Percentiles rank a stretch among this genome's conserved stretches.
Evolutionary conservation across 176 grass and related monocot genomes (phyloP).

Genomic region (Alloteropsis semialata): DNA sequence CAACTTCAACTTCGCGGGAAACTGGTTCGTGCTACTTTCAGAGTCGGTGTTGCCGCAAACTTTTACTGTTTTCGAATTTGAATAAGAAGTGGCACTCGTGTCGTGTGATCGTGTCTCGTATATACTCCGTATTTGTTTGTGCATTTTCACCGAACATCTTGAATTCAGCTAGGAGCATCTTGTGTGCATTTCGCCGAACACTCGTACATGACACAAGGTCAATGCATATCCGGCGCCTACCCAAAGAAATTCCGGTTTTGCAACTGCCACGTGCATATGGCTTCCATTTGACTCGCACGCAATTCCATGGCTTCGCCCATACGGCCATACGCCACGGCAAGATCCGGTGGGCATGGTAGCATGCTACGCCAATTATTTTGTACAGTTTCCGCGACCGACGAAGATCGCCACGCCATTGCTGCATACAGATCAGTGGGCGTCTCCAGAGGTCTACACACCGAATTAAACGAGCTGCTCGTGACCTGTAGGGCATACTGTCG

Average conservation of each 20-base stretch:
- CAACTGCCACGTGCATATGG: not conserved
- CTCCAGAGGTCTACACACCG: not conserved
- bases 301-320: not conserved
- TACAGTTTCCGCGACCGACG: not conserved
- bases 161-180: too few species aligned
- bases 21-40: not conserved
- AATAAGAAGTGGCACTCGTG: not conserved
- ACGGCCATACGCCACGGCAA: not conserved
- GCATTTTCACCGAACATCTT: too few species aligned
- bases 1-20: constrained; percentile 1
- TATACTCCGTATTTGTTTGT: too few species aligned
- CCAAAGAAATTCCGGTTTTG: not conserved
- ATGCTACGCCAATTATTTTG: not conserved
- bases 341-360: not conserved
- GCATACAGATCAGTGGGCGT: not conserved
- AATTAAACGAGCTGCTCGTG: not conserved
- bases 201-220: not conserved
- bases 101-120: too few species aligned
- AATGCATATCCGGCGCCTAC: not conserved
- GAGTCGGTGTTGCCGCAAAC: too few species aligned
- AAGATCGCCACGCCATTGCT: not conserved
- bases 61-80: not conserved
- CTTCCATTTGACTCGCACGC: not conserved
- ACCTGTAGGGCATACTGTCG: not conserved
- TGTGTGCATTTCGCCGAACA: not conserved